Percentiles rank a stretch among this genome's conserved stretches.
Evolutionary conservation across 169 alveolate genomes (phyloP).

Genomic region (Plasmodium vivax): DNA sequence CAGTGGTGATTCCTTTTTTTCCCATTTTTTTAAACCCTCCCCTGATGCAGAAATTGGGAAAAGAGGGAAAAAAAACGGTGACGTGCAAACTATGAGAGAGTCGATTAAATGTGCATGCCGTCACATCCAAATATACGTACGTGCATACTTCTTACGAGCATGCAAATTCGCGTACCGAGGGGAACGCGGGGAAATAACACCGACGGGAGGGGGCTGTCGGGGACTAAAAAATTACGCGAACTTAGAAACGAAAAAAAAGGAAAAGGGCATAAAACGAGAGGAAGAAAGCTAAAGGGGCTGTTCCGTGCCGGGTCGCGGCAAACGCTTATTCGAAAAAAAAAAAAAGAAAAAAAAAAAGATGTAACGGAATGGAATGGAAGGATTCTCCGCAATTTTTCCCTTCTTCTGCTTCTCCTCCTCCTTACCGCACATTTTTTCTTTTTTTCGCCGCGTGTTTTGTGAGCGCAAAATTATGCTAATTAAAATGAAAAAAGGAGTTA

Average conservation of each 20-base stretch:
- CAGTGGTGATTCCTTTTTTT: conserved; percentile 1
- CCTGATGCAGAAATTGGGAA: neutral
- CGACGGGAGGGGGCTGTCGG: neutral
- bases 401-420: neutral
- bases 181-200: neutral
- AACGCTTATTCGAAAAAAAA: neutral
- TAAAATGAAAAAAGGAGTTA: neutral
- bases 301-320: neutral
- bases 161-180: neutral
- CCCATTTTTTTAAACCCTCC: neutral
- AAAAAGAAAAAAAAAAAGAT: neutral
- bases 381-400: neutral
- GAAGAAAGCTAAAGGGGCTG: neutral
- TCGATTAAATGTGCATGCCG: neutral
- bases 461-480: neutral
- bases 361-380: neutral
- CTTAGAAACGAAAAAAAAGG: neutral
- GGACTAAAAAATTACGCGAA: neutral
- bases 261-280: neutral
- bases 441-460: neutral
- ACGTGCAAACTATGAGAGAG: neutral
- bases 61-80: neutral
- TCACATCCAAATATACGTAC: neutral
- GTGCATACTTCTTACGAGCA: neutral
- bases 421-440: neutral